Evolutionary conservation across 2,329 filamentous ascomycete species (phyloP).

Genomic region (Verticillium nubilum): DNA sequence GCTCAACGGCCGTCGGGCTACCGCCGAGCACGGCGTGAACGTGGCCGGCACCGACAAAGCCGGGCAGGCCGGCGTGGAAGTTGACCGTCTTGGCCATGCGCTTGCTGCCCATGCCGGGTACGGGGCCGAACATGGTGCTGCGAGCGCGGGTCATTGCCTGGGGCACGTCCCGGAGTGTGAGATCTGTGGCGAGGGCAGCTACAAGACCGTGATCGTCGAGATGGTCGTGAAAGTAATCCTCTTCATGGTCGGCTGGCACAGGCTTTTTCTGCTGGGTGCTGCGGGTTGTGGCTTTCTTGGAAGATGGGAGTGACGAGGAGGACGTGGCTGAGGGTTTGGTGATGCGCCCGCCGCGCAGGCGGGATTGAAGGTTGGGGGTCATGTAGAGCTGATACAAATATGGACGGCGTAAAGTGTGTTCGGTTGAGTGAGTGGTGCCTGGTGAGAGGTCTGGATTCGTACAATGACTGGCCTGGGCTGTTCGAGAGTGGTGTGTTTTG

Average conservation of each 20-base stretch:
- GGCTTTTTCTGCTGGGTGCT: conserved; percentile 4
- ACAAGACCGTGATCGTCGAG: conserved; percentile 58
- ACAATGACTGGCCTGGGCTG: background rate
- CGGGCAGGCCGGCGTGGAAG: conserved; percentile 53
- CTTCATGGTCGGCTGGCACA: conserved; percentile 12
- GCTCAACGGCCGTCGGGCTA: conserved; percentile 59
- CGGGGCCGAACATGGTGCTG: conserved; percentile 55
- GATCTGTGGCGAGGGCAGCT: conserved; percentile 46
- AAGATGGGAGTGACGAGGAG: background rate
- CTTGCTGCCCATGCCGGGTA: conserved; percentile 63
- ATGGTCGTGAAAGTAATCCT: conserved; percentile 30
- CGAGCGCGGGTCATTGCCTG: conserved; percentile 61
- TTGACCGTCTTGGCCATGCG: conserved; percentile 59
- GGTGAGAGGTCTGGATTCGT: background rate
- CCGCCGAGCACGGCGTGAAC: conserved; percentile 53
- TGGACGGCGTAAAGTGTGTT: background rate
- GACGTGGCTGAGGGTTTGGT: background rate
- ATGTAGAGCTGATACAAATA: background rate
- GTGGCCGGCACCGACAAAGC: conserved; percentile 61
- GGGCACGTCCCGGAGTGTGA: conserved; percentile 54
- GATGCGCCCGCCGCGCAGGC: background rate
- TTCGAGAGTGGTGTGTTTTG: background rate
- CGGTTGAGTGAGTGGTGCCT: background rate
- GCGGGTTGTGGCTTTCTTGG: background rate
- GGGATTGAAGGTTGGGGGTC: background rate